Evolutionary conservation across 2,329 filamentous ascomycete species (phyloP), one percentile per base, ranked within the genome.

Genomic region (Colletotrichum eleusines): DNA sequence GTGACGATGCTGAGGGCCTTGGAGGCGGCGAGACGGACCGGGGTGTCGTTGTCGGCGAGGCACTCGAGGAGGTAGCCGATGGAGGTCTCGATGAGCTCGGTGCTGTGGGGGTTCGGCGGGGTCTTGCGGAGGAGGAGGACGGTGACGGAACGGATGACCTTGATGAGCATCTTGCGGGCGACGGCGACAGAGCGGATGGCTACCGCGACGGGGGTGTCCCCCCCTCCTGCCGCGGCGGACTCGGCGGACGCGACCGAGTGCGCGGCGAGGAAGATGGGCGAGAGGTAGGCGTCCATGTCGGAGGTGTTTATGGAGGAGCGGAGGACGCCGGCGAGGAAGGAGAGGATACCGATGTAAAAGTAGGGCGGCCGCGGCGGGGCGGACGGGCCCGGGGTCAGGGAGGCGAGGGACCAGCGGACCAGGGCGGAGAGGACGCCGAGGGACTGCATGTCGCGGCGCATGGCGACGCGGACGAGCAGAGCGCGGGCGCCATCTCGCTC

Each of bases 1-100:
- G 95, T 92, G 74, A 98, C 90, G 63, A 97, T 88, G 80, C 94
- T 97, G 54, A 98, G 87, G 5, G 94, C 93, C 81, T 99, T 99
- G 79, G 94, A 97, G 26, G 95, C 94, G 40, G 95, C 92, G 75
- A 97, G 89, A 46, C 96, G 88, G 16, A 99, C 95, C 0, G 94
- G 94, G 0, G 95, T 98, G 76, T 98, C 95, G 71, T 93, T 93
- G 79, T 99, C 96, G 2, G 90, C 90, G 1, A 98, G 84, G 16
- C 88, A 87, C 71, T 94, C 91, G 3, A 99, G 86, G 3, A 98
- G 86, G 76, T 93, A 90, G 64, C 94, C 92, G 74, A 99, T 94
- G 5, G 92, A 89, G 38, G 91, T 91, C 81, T 98, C 95, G 20
- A 97, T 80, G 78, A 92, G 84, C 65, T 88, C 87, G 5, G 83